These are phyloP conservation scores for Mycena polygramma DNA, from an alignment of 768 basidiomycete genomes.

Conservation along the genomic window DNA sequence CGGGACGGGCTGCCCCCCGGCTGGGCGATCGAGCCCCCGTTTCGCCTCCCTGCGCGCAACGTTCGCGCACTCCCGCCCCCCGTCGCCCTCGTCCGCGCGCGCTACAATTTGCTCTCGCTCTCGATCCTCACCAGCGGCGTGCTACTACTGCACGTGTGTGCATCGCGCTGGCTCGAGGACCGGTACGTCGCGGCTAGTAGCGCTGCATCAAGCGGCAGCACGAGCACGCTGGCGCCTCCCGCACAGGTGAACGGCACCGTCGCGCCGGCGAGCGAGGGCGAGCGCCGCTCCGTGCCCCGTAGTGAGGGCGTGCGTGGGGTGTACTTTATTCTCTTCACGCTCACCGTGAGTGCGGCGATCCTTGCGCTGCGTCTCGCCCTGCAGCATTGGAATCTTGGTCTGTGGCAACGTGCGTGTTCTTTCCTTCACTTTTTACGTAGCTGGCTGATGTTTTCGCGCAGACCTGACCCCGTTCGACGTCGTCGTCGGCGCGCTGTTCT, in stretches of 20 bases:
- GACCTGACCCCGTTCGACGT: conserved; percentile 87
- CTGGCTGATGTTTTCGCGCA: conserved; percentile 43
- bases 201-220: neutral
- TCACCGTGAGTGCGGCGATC: conserved; percentile 63
- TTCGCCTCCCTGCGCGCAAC: conserved; percentile 57
- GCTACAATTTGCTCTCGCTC: conserved; percentile 83
- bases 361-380: conserved; percentile 65
- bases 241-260: conserved; percentile 42
- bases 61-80: conserved; percentile 57
- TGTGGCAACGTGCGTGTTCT: conserved; percentile 78
- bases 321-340: conserved; percentile 76
- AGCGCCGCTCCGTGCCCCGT: conserved; percentile 82
- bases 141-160: conserved; percentile 81
- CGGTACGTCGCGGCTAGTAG: conserved; percentile 42
- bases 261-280: conserved; percentile 62
- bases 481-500: conserved; percentile 80
- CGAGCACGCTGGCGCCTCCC: neutral
- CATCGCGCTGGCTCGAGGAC: conserved; percentile 82
- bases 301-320: conserved; percentile 74
- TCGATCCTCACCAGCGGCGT: conserved; percentile 86
- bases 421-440: neutral
- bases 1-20: conserved; percentile 59
- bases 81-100: conserved; percentile 72
- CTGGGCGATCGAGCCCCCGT: conserved; percentile 87
- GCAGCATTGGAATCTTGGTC: conserved; percentile 54